Percentiles rank a stretch among this genome's conserved stretches.
Conservation (phyloP, 108 stramenopile genomes). For the Conticribra guillardii region DNA sequence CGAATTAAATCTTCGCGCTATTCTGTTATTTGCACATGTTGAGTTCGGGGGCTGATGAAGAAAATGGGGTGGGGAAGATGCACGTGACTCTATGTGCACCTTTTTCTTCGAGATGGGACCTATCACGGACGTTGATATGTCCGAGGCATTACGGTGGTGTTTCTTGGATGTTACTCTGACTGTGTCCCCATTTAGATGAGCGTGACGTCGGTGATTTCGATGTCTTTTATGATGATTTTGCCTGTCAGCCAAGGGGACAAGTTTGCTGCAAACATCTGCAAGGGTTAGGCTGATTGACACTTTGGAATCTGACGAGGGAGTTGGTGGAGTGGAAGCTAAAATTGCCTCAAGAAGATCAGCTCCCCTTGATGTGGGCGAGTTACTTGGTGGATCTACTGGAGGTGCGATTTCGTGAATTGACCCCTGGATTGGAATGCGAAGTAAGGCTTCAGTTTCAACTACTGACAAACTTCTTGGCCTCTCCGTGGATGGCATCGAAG, state of each 20-base stretch:
- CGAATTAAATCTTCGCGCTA: constrained; percentile 17
- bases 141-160: not conserved
- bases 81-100: not conserved
- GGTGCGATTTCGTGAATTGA: constrained; percentile 20
- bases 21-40: constrained; percentile 7
- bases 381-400: constrained; percentile 32
- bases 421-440: constrained; percentile 27
- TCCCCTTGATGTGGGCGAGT: constrained; percentile 31
- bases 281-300: constrained; percentile 34
- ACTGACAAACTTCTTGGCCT: constrained; percentile 26
- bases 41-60: constrained; percentile 3
- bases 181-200: not conserved
- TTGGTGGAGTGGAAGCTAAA: constrained; percentile 13
- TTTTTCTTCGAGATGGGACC: constrained; percentile 2
- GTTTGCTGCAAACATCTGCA: constrained; percentile 47
- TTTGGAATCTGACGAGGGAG: not conserved
- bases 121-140: not conserved
- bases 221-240: constrained; percentile 15
- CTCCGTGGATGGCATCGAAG: constrained; percentile 7
- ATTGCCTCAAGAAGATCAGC: not conserved
- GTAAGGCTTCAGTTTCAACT: constrained; percentile 19
- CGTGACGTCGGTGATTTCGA: not conserved
- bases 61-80: not conserved
- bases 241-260: constrained; percentile 29
- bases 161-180: constrained; percentile 9